phyloP scores from a whole-genome alignment of 2,329 filamentous ascomycete species.

The Calonectria pauciramosa region DNA sequence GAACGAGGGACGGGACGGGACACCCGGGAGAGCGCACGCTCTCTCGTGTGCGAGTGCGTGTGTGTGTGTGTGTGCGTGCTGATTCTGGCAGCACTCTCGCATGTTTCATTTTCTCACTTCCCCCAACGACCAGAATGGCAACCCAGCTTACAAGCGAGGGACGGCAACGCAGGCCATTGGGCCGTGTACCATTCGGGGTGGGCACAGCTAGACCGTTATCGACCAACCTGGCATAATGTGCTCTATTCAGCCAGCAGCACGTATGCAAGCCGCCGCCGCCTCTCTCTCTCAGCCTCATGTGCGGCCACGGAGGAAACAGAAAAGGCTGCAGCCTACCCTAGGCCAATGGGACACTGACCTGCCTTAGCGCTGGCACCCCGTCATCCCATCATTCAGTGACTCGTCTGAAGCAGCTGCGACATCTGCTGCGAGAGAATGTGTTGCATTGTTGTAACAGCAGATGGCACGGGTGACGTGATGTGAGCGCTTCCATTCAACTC shows the following conservation, averaged over 20 bases:
- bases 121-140: not conserved
- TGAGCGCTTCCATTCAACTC: not conserved
- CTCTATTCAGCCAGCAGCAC: not conserved
- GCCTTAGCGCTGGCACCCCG: not conserved
- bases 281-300: not conserved
- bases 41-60: too few relatives aligned
- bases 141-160: not conserved
- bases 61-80: not conserved
- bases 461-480: conserved; percentile 1
- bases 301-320: not conserved
- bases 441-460: not conserved
- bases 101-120: not conserved
- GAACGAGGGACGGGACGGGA: not conserved
- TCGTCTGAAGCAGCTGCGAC: not conserved
- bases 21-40: not conserved
- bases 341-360: not conserved
- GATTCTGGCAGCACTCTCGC: not conserved
- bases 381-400: conserved; percentile 6
- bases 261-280: too few relatives aligned
- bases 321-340: not conserved
- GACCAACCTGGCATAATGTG: not conserved
- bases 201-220: not conserved
- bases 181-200: not conserved
- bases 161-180: not conserved
- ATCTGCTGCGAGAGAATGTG: not conserved